Evolutionary conservation across 306 rosid genomes (phyloP), one percentile per base, ranked within the genome.

Genomic region (Corylus heterophylla): DNA sequence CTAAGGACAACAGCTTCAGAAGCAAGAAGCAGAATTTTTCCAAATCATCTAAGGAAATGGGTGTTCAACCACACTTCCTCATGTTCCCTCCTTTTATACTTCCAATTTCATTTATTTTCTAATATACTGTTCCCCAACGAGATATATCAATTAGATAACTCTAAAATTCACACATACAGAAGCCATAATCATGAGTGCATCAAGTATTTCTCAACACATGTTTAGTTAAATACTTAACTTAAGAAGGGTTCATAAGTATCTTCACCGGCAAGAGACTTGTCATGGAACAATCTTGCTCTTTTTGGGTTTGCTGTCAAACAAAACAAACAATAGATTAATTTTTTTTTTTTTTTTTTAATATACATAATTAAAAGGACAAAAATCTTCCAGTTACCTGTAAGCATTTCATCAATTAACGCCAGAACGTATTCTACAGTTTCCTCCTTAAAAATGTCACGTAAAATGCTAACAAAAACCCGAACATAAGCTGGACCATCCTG

Each of bases 401-500:
- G 97, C 96, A 94, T 84, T 79, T 94, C 98, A 84, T 92, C 97
- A 12, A 94, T 80, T 81, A 94, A 79, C 9, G 97, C 97, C 85
- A 94, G 88, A 61, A 90, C 94, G 82, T 95, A 93, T 81, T 95
- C 98, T 2, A 95, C 92, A 2, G 98, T 95, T 79, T 95, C 98
- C 73, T 95, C 98, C 85, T 95, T 95, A 75, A 83, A 87, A 84
- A 95, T 92, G 69, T 95, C 96, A 14, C 90, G 94, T 74, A 95
- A 83, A 78, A 95, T 92, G 86, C 82, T 89, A 83, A 95, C 88
- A 68, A 92, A 95, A 27, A 95, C 90, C 2, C 86, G 94, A 76
- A 91, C 91, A 85, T 95, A 95, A 75, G 98, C 91, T 7, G 96
- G 94, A 79, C 98, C 98, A 84, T 95, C 98, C 98, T 95, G 87